Percentiles rank a stretch among this genome's conserved stretches.
Conservation (phyloP, 2,329 filamentous ascomycete genomes). For the Colletotrichum musae region DNA sequence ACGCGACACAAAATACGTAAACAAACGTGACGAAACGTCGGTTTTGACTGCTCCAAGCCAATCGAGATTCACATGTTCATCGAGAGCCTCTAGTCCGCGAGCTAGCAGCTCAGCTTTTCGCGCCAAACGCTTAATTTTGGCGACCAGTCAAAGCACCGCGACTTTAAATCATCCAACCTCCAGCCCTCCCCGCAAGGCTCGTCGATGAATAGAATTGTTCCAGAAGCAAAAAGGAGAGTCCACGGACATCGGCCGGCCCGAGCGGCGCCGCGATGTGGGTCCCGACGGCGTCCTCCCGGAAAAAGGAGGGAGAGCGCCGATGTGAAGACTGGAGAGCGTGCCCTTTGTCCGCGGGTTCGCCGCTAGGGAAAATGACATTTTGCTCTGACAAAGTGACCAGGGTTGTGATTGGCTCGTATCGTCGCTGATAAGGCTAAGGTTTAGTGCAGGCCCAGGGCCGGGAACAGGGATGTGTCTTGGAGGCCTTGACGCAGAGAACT, state of each 20-base stretch:
- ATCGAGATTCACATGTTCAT: no score
- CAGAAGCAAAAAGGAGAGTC: constrained; percentile 13
- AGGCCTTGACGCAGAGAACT: constrained; percentile 13
- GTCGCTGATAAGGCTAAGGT: constrained; percentile 40
- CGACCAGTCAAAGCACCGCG: no score
- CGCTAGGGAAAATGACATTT: constrained; percentile 36
- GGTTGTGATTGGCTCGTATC: constrained; percentile 27
- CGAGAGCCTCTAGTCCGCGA: no score
- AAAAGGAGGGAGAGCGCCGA: constrained; percentile 22
- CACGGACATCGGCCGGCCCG: constrained; percentile 27
- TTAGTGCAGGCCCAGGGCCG: constrained; percentile 24
- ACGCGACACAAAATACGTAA: no score
- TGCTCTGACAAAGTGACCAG: constrained; percentile 36
- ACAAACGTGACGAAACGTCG: no score
- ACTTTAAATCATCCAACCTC: no score
- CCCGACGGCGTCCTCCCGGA: constrained; percentile 4
- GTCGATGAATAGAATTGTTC: constrained; percentile 13
- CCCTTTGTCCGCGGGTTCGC: constrained; percentile 11
- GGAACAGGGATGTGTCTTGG: constrained; percentile 26
- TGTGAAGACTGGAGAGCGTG: background rate
- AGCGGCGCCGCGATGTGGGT: constrained; percentile 6
- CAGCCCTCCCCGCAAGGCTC: background rate
- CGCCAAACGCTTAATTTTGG: no score
- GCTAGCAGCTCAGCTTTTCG: no score
- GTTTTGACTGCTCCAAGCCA: no score